Base-by-base conservation (phyloP, 2,329 filamentous ascomycete genomes). In the Plectosphaerella cucumerina region DNA sequence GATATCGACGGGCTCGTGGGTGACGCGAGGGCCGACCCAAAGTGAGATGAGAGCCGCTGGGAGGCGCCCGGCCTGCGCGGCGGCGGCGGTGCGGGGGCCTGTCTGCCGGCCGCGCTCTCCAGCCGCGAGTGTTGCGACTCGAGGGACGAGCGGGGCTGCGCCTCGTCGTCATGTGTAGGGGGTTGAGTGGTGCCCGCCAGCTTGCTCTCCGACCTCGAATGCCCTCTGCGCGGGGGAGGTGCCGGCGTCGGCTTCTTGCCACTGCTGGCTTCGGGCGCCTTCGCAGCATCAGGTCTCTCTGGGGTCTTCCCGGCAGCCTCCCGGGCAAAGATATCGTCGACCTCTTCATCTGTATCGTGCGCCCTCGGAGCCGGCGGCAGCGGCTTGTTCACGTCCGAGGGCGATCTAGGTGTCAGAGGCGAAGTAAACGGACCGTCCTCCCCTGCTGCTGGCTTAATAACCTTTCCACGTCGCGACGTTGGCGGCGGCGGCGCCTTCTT, bases 401-500 rank as follows among this genome's bases (percentile, higher is more conserved):
- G 61, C 14, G 69, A 67, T 15, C 59, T 59, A 44, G 63, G 55
- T n/a, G 59, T 55, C 33, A 50, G 50, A 47, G 61, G 58, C 21
- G 60, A 44, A 54, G 55, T 50, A 52, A 59, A 56, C 5, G 51
- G 39, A 6, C 48, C 48, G 20, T 47, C 51, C 33, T 74, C 64
- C 48, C 69, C 70, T 53, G 72, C 58, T 60, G 77, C 70, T 42
- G 72, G 65, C 57, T 77, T 82, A 56, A 93, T 87, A 17, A 85
- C 76, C 66, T 87, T 92, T 5, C 90, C 90, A 69, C 92, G 88
- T 50, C 88, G 82, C 48, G 87, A 90, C 62, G 80, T 90, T 11
- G 77, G 77, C 20, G 88, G 88, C 6, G 87, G 86, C 5, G 89
- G 88, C 14, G 87, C 86, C 67, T 82, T 84, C 62, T 86, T 87